Evolutionary conservation across 345 rosid species (phyloP), one percentile per base, ranked within the genome.

Genomic region (Aegle marmelos): DNA sequence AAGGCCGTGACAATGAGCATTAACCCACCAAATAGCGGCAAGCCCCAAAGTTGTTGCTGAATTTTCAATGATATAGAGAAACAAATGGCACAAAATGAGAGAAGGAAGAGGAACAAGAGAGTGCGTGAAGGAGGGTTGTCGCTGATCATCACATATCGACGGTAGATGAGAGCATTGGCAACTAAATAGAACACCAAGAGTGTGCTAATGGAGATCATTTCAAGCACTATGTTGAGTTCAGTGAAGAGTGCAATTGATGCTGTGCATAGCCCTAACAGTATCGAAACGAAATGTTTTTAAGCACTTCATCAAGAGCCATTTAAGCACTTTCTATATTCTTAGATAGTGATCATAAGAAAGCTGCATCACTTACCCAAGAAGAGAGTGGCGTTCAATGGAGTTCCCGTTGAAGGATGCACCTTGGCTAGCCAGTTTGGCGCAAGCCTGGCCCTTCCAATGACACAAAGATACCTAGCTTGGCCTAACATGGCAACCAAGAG

Each of bases 391-490:
- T 95, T 95, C 82, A 91, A 81, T 48, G 98, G 98, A 56, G 98
- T 95, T 75, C 98, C 98, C 0, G 98, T 95, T 7, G 98, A 89
- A 85, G 98, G 97, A 85, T 93, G 91, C 59, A 95, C 98, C 89
- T 88, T 92, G 74, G 98, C 94, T 61, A 95, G 83, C 92, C 98
- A 95, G 54, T 86, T 89, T 34, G 98, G 98, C 74, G 90, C 98
- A 9, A 95, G 84, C 73, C 94, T 79, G 33, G 98, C 93, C 88
- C 98, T 90, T 57, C 90, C 97, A 53, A 94, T 87, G 48, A 95
- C 98, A 87, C 98, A 95, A 31, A 95, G 95, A 85, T 95, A 93
- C 82, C 98, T 85, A n/a, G 98, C 94, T 84, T 95, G 98, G 31
- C 98, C 98, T 79, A 95, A 80, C 98, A 95, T 95, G 27, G 98